Percentiles rank a stretch among this genome's conserved stretches.
Conservation (phyloP, 306 rosid genomes). For the Psophocarpus tetragonolobus region DNA sequence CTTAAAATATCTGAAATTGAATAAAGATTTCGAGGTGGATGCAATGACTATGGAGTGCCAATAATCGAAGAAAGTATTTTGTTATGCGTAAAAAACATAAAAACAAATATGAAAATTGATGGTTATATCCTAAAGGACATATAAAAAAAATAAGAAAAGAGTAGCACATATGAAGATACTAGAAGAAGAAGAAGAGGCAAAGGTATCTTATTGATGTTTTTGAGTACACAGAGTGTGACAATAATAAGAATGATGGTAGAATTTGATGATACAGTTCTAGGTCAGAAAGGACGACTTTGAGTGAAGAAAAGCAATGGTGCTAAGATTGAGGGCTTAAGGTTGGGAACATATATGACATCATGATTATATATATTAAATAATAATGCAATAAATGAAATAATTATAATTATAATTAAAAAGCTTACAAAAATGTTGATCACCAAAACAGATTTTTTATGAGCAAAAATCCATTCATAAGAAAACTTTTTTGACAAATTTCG, state of each 20-base stretch:
- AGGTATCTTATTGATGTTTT: slow-evolving; percentile 59
- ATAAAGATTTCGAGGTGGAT: background rate
- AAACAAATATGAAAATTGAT: background rate
- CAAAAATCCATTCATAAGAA: too few species aligned
- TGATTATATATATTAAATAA: too few species aligned
- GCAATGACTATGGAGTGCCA: background rate
- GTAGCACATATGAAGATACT: too few species aligned
- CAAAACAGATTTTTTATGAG: too few species aligned
- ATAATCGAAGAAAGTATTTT: background rate
- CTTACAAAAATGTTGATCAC: too few species aligned
- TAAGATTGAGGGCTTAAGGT: slow-evolving; percentile 64
- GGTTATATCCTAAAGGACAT: background rate
- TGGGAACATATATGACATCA: too few species aligned
- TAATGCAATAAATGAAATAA: too few species aligned
- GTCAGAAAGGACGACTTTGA: slow-evolving; percentile 43
- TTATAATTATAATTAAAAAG: too few species aligned
- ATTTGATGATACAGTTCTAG: slow-evolving; percentile 45
- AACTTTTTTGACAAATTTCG: too few species aligned
- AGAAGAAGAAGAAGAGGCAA: too few species aligned
- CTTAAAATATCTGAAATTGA: background rate
- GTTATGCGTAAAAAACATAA: background rate
- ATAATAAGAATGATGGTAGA: slow-evolving; percentile 34
- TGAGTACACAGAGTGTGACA: slow-evolving; percentile 51
- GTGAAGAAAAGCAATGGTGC: slow-evolving; percentile 49
- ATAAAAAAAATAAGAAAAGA: too few species aligned